phyloP scores from a whole-genome alignment of 805 yeast species.

The Wickerhamomyces chaumierensis region DNA sequence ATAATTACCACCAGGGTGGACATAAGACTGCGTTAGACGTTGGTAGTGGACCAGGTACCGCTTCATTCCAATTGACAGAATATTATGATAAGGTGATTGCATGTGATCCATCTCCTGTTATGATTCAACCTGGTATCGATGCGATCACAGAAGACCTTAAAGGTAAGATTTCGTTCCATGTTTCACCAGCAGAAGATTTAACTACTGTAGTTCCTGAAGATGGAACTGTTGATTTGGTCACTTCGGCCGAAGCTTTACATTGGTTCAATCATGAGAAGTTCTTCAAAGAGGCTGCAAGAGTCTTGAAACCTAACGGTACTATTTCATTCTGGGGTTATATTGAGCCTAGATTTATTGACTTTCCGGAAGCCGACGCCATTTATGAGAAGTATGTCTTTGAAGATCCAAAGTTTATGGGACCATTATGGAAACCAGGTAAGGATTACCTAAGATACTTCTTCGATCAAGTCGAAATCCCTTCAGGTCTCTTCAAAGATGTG shows the following conservation, averaged over 20 bases:
- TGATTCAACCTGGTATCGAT: constrained; percentile 34
- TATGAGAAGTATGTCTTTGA: constrained; percentile 40
- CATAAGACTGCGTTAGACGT: constrained; percentile 37
- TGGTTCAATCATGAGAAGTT: constrained; percentile 59
- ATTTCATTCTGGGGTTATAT: constrained; percentile 72
- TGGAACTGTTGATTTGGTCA: constrained; percentile 46
- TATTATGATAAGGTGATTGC: constrained; percentile 40
- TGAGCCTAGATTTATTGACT: constrained; percentile 52
- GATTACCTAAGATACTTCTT: constrained; percentile 33
- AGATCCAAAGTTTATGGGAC: constrained; percentile 39
- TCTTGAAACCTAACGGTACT: constrained; percentile 53
- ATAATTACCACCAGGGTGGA: constrained; percentile 27
- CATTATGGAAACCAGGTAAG: constrained; percentile 68
- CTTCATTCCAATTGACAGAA: constrained; percentile 35
- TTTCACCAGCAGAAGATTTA: constrained; percentile 19
- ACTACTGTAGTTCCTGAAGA: constrained; percentile 26
- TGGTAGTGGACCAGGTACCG: constrained; percentile 68
- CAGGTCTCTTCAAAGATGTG: constrained; percentile 30
- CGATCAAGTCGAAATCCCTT: constrained; percentile 32
- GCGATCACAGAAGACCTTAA: constrained; percentile 7
- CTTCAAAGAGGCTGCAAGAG: constrained; percentile 35
- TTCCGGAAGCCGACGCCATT: constrained; percentile 43
- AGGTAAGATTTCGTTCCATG: constrained; percentile 14
- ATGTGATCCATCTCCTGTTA: constrained; percentile 41
- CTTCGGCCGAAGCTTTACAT: constrained; percentile 82